Evolutionary conservation across 1,139 yeast species (phyloP).

Genomic region (Meyerozyma guilliermondii): DNA sequence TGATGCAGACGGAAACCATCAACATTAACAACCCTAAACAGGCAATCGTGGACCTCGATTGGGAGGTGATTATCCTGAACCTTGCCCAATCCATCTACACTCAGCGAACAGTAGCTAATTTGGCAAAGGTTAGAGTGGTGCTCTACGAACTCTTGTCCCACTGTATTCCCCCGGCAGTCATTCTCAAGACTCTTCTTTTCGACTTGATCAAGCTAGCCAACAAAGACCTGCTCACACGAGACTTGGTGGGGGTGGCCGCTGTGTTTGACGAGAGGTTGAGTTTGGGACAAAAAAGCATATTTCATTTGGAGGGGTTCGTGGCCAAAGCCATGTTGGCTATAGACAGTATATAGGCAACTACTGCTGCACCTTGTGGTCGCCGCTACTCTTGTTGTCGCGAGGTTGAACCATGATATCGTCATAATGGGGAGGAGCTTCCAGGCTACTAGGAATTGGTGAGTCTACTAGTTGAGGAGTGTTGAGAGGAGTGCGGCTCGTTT

Average conservation of each 20-base stretch:
- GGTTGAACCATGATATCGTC: constrained; percentile 18
- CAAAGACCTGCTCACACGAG: constrained; percentile 32
- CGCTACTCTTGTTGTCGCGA: constrained; percentile 12
- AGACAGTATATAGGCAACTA: constrained; percentile 5
- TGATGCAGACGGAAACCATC: constrained; percentile 63
- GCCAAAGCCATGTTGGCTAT: constrained; percentile 75
- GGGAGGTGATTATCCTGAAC: constrained; percentile 74
- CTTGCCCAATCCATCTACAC: constrained; percentile 57
- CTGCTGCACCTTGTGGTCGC: constrained; percentile 32
- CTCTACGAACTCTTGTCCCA: constrained; percentile 86
- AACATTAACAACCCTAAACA: constrained; percentile 29
- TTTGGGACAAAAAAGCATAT: constrained; percentile 82
- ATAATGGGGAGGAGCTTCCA: constrained; percentile 21
- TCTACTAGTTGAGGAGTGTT: neutral
- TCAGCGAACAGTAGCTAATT: constrained; percentile 64
- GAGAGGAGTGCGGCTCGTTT: neutral
- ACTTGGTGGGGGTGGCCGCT: constrained; percentile 65
- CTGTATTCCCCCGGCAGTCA: constrained; percentile 82
- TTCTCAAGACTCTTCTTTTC: constrained; percentile 64
- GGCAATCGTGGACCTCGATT: constrained; percentile 58
- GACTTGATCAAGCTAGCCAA: constrained; percentile 44
- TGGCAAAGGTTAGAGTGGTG: constrained; percentile 68
- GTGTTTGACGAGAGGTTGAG: constrained; percentile 83
- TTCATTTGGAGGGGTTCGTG: constrained; percentile 90
- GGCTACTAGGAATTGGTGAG: neutral